Conservation (phyloP, 257 asterid genomes). For the Plectranthus barbatus region DNA sequence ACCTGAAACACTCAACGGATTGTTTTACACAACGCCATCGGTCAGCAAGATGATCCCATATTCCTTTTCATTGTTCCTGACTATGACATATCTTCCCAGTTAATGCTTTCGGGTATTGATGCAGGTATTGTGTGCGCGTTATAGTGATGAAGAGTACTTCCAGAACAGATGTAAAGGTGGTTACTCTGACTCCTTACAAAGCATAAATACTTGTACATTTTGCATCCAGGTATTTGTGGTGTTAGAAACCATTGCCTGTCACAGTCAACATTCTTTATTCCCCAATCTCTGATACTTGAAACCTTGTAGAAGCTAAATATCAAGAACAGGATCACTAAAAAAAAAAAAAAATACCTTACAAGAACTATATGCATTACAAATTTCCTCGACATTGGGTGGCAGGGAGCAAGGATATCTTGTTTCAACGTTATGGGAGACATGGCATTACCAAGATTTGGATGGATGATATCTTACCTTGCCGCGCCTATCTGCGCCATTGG, state of each 20-base stretch:
- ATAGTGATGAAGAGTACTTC: conserved; percentile 78
- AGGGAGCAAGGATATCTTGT: conserved; percentile 58
- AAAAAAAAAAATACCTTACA: too few relatives aligned
- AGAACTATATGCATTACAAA: conserved; percentile 6
- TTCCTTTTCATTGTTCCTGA: neutral
- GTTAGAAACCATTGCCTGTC: neutral
- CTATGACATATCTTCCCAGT: neutral
- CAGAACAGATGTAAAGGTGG: conserved; percentile 74
- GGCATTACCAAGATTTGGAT: conserved; percentile 71
- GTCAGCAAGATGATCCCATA: conserved; percentile 31
- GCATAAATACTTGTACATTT: neutral
- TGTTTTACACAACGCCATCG: conserved; percentile 64
- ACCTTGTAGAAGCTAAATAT: neutral
- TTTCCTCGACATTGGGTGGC: conserved; percentile 16
- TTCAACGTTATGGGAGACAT: conserved; percentile 52
- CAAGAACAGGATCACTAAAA: conserved; percentile 4
- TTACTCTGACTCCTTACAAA: conserved; percentile 1
- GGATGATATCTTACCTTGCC: conserved; percentile 90
- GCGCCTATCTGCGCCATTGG: conserved; percentile 92
- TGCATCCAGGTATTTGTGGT: neutral
- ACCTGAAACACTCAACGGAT: conserved; percentile 77
- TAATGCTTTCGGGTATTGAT: neutral
- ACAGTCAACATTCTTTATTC: neutral
- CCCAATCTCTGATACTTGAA: neutral
- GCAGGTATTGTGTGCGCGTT: conserved; percentile 77